A percentile compares a stretch with the other conserved stretches of the same genome.
phyloP scores from a whole-genome alignment of 306 rosid species.

The barrel medic (Medicago truncatula) region MtrunA17r5.0-ANR NC_053043.1:17654001-17654500 shows the following conservation, averaged over 20 bases:
- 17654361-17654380: neutral
- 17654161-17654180: neutral
- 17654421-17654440: neutral
- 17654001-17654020: too few species aligned
- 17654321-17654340: constrained; percentile 12
- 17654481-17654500: neutral
- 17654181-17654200: constrained; percentile 10
- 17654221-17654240: constrained; percentile 27
- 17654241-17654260: constrained; percentile 33
- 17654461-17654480: neutral
- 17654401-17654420: neutral
- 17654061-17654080: too few species aligned
- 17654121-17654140: too few species aligned
- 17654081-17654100: too few species aligned
- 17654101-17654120: too few species aligned
- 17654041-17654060: too few species aligned
- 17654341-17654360: neutral
- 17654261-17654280: constrained; percentile 19
- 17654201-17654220: neutral
- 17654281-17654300: neutral
- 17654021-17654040: neutral
- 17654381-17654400: neutral
- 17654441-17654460: neutral
- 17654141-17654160: neutral
- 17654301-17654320: constrained; percentile 24